Percentiles rank a stretch among this genome's conserved stretches.
These are phyloP conservation scores for Umbelopsis sp. DNA, from an alignment of 192 early-diverging fungal species.

Conservation along the genomic window DNA sequence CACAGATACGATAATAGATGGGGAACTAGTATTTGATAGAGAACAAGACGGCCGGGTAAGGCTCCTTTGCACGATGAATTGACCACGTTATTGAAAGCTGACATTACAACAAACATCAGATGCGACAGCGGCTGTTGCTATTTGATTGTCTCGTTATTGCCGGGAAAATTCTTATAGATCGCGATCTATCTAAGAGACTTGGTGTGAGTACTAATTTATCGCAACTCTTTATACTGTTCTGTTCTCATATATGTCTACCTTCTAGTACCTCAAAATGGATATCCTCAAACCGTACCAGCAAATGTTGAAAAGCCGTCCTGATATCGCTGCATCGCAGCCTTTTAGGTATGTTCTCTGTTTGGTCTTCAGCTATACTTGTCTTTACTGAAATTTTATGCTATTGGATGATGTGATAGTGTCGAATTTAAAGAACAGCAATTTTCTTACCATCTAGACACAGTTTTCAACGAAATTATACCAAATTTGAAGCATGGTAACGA, in stretches of 20 bases:
- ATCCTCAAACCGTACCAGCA: conserved; percentile 69
- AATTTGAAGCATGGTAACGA: conserved; percentile 68
- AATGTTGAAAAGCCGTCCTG: conserved; percentile 41
- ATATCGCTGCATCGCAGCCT: conserved; percentile 47
- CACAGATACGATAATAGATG: conserved; percentile 82
- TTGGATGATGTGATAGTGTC: conserved; percentile 43
- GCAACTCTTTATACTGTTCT: not conserved
- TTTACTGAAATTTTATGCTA: not conserved
- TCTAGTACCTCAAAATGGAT: conserved; percentile 63
- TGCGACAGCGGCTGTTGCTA: conserved; percentile 51
- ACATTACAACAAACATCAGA: conserved; percentile 3
- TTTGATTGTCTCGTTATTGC: conserved; percentile 77
- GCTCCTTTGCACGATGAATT: not conserved
- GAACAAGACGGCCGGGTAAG: conserved; percentile 59
- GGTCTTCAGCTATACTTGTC: not conserved
- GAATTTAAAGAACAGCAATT: conserved; percentile 69
- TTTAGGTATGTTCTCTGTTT: conserved; percentile 50
- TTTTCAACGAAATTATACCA: conserved; percentile 64
- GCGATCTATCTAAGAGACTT: conserved; percentile 66
- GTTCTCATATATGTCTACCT: not conserved
- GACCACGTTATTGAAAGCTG: not conserved
- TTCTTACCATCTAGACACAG: conserved; percentile 61
- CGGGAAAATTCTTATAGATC: conserved; percentile 57
- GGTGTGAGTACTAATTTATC: conserved; percentile 54
- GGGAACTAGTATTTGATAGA: conserved; percentile 84